Evolutionary conservation across 306 rosid genomes (phyloP).

Genomic region (Inga leiocalycina): DNA sequence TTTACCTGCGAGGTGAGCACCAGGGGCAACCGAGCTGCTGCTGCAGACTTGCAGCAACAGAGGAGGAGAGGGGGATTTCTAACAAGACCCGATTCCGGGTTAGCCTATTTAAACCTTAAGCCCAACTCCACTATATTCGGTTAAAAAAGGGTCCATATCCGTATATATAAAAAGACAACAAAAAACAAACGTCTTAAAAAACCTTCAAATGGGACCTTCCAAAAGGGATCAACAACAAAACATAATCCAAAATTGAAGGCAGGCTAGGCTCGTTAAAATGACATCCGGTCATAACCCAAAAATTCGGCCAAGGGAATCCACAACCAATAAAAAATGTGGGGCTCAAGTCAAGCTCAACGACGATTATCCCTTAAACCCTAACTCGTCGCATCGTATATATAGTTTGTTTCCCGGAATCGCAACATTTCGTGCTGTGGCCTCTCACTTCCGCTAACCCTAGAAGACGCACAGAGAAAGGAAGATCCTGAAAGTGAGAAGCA

Average conservation of each 20-base stretch:
- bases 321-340: neutral
- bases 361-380: constrained; percentile 32
- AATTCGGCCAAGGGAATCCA: no score
- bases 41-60: neutral
- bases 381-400: constrained; percentile 18
- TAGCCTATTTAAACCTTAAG: neutral
- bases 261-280: no score
- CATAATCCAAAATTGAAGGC: neutral
- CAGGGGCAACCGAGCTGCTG: neutral
- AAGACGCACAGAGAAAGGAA: no score
- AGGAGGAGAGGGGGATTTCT: neutral
- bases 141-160: neutral
- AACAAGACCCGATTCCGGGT: neutral
- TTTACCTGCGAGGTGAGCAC: neutral
- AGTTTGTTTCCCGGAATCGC: neutral
- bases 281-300: neutral
- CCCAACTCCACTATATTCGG: neutral
- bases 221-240: neutral
- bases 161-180: no score
- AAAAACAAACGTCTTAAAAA: no score
- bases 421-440: neutral
- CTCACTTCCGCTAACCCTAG: constrained; percentile 48
- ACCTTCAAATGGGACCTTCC: no score
- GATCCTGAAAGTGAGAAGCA: neutral
- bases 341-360: neutral